A percentile compares a stretch with the other conserved stretches of the same genome.
Conservation (phyloP, 2,329 filamentous ascomycete species). For the Claviceps citrina region DNA sequence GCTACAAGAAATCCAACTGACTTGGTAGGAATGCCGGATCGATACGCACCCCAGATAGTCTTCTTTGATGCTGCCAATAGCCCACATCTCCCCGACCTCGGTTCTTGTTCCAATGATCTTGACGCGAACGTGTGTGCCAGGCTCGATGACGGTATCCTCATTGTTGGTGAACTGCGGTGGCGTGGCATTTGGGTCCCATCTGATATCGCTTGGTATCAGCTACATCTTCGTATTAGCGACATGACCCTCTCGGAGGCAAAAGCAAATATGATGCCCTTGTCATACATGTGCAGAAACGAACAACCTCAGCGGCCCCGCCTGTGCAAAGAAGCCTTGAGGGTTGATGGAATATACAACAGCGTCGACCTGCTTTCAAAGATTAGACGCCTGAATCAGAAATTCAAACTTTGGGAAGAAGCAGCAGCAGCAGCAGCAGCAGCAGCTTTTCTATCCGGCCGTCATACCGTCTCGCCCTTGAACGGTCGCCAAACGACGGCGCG, state of each 20-base stretch:
- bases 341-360: slow-evolving; percentile 86
- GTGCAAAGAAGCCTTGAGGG: slow-evolving; percentile 77
- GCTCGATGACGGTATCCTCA: slow-evolving; percentile 83
- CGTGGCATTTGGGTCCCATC: slow-evolving; percentile 87
- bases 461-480: slow-evolving; percentile 93
- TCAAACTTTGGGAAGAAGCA: slow-evolving; percentile 1
- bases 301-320: slow-evolving; percentile 61
- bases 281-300: slow-evolving; percentile 74
- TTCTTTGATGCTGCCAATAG: slow-evolving; percentile 92
- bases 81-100: slow-evolving; percentile 89
- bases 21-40: neutral
- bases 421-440: no score
- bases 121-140: slow-evolving; percentile 79
- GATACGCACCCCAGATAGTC: slow-evolving; percentile 48
- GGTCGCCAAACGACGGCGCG: slow-evolving; percentile 94
- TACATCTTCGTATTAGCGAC: slow-evolving; percentile 20
- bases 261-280: slow-evolving; percentile 7
- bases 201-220: slow-evolving; percentile 85
- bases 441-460: slow-evolving; percentile 17
- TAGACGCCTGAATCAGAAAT: slow-evolving; percentile 13
- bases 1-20: neutral
- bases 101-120: slow-evolving; percentile 90
- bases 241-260: neutral
- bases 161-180: slow-evolving; percentile 96
- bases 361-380: slow-evolving; percentile 53